Percentiles rank a stretch among this genome's conserved stretches.
phyloP scores from a whole-genome alignment of 306 rosid genomes.

The Prunus padus region DNA sequence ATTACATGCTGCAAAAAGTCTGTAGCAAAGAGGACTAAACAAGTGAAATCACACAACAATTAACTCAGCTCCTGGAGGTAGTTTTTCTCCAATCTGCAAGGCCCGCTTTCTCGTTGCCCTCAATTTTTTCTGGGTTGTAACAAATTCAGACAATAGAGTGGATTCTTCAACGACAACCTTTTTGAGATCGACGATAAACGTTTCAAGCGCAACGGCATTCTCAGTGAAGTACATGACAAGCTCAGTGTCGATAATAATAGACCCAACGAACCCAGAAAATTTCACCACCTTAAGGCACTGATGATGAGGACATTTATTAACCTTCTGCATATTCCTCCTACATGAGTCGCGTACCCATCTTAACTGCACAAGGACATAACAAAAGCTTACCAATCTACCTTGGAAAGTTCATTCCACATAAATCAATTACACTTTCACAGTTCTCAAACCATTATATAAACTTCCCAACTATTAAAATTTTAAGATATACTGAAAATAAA shows the following conservation, averaged over 20 bases:
- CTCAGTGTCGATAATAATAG: not conserved
- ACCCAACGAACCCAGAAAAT: not conserved
- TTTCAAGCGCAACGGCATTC: not conserved
- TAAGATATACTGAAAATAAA: no score
- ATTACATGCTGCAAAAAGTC: no score
- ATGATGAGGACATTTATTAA: constrained; percentile 1
- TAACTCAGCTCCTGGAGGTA: not conserved
- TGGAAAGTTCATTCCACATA: not conserved
- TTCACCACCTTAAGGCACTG: constrained; percentile 3
- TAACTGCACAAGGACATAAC: not conserved
- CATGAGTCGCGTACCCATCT: not conserved
- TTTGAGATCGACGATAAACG: not conserved
- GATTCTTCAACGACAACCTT: not conserved
- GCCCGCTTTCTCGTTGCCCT: not conserved
- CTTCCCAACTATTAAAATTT: no score
- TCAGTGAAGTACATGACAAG: not conserved
- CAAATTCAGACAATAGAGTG: no score
- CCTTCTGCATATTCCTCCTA: not conserved
- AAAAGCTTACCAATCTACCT: not conserved
- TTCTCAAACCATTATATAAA: no score
- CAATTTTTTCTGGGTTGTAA: not conserved
- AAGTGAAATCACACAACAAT: not conserved
- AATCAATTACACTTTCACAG: no score
- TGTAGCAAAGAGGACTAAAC: no score
- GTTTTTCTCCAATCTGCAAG: not conserved